Percentiles rank a stretch among this genome's conserved stretches.
These are phyloP conservation scores for Botrytis elliptica DNA, from an alignment of 2,329 filamentous ascomycete genomes.

Conservation along the genomic window DNA sequence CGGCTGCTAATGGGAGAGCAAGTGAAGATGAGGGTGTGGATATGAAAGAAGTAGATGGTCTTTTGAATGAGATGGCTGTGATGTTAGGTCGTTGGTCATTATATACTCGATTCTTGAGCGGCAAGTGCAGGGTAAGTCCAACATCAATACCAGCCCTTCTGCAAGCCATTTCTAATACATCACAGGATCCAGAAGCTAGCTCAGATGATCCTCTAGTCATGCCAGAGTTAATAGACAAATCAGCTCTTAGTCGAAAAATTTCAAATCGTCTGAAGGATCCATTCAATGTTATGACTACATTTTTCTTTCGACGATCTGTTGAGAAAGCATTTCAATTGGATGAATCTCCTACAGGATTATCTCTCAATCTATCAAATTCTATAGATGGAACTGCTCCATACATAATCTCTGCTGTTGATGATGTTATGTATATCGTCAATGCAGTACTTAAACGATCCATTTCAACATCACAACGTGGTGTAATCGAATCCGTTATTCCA, in stretches of 20 bases:
- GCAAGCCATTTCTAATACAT: conserved; percentile 38
- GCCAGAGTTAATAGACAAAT: conserved; percentile 74
- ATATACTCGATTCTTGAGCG: conserved; percentile 84
- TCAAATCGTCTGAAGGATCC: conserved; percentile 70
- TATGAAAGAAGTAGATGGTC: conserved; percentile 90
- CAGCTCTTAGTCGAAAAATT: conserved; percentile 78
- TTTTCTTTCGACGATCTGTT: conserved; percentile 94
- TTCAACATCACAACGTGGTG: conserved; percentile 77
- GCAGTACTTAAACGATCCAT: conserved; percentile 84
- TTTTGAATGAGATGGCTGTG: conserved; percentile 82
- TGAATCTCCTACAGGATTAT: conserved; percentile 77
- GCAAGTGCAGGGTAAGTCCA: conserved; percentile 73
- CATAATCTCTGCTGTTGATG: conserved; percentile 93
- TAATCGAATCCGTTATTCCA: conserved; percentile 75
- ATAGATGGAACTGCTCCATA: conserved; percentile 79
- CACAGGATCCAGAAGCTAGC: conserved; percentile 51
- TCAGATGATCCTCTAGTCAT: conserved; percentile 60
- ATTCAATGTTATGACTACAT: conserved; percentile 90
- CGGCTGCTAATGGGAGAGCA: conserved; percentile 51
- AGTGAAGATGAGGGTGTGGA: conserved; percentile 92
- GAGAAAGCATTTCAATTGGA: conserved; percentile 98
- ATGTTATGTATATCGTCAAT: conserved; percentile 99
- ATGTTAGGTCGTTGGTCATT: conserved; percentile 95
- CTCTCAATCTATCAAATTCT: conserved; percentile 69
- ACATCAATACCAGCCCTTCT: conserved; percentile 25